These are phyloP conservation scores for Lodderomyces margitis DNA, from an alignment of 1,139 yeast genomes.

Conservation along the genomic window DNA sequence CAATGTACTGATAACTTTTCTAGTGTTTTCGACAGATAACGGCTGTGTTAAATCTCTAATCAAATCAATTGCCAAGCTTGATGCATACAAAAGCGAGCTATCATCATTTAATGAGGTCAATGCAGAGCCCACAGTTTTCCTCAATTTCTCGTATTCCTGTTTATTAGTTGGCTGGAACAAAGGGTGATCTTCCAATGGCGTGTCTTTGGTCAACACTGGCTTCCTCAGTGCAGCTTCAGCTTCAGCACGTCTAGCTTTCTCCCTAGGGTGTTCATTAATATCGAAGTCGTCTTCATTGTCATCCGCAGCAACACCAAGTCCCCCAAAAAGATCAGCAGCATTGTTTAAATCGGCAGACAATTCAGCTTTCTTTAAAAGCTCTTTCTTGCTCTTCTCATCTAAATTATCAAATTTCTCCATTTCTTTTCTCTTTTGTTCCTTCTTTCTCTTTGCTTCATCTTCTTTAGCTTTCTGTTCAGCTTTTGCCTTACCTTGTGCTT, in stretches of 20 bases:
- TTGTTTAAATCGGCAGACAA: conserved; percentile 81
- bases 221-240: conserved; percentile 36
- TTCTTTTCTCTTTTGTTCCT: conserved; percentile 30
- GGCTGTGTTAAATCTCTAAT: conserved; percentile 84
- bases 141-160: conserved; percentile 76
- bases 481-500: conserved; percentile 44
- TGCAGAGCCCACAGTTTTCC: conserved; percentile 73
- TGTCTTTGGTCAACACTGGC: conserved; percentile 53
- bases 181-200: conserved; percentile 72
- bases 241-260: conserved; percentile 51
- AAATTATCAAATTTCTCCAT: conserved; percentile 57
- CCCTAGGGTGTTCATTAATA: conserved; percentile 62
- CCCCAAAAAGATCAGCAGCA: conserved; percentile 90
- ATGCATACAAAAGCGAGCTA: conserved; percentile 65
- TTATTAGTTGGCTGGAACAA: conserved; percentile 78
- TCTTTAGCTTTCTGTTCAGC: conserved; percentile 38
- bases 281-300: conserved; percentile 30
- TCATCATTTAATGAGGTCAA: conserved; percentile 63
- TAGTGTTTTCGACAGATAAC: conserved; percentile 72
- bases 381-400: conserved; percentile 67
- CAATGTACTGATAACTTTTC: conserved; percentile 84
- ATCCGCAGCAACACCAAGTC: conserved; percentile 64
- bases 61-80: conserved; percentile 78
- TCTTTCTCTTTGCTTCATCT: conserved; percentile 42
- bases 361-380: conserved; percentile 75